These are phyloP conservation scores for Monilinia fructigena DNA, from an alignment of 2,329 filamentous ascomycete species.

Conservation along the genomic window DNA sequence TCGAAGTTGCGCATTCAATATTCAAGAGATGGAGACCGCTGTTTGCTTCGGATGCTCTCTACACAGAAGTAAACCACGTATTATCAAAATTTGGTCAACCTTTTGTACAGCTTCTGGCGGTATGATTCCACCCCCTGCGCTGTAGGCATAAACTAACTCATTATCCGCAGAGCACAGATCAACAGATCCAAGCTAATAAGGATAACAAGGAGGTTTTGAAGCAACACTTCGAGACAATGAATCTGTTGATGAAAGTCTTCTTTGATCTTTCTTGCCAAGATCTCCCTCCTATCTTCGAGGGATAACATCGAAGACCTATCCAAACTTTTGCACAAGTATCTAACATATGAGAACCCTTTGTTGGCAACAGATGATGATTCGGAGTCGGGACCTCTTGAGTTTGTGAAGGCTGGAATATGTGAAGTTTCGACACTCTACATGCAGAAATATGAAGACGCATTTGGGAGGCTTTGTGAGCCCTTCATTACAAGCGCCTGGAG, in stretches of 20 bases:
- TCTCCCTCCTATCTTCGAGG: constrained; percentile 88
- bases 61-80: constrained; percentile 95
- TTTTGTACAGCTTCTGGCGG: constrained; percentile 76
- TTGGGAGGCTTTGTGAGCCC: constrained; percentile 72
- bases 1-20: constrained; percentile 97
- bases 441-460: constrained; percentile 93
- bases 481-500: constrained; percentile 93
- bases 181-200: constrained; percentile 70
- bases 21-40: constrained; percentile 94
- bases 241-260: constrained; percentile 85
- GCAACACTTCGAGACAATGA: constrained; percentile 79
- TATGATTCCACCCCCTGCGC: constrained; percentile 43
- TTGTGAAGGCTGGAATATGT: constrained; percentile 90
- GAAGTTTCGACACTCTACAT: constrained; percentile 87
- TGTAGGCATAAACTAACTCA: constrained; percentile 21
- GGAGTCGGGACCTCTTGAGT: constrained; percentile 81
- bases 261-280: constrained; percentile 98
- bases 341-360: constrained; percentile 82
- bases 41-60: constrained; percentile 89
- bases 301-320: constrained; percentile 78
- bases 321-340: constrained; percentile 83
- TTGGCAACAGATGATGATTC: constrained; percentile 85
- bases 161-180: constrained; percentile 58
- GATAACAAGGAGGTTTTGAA: constrained; percentile 72
- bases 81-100: constrained; percentile 78